A percentile compares a stretch with the other conserved stretches of the same genome.
phyloP scores from a whole-genome alignment of 2,329 filamentous ascomycete species.

The Apiospora koreana region DNA sequence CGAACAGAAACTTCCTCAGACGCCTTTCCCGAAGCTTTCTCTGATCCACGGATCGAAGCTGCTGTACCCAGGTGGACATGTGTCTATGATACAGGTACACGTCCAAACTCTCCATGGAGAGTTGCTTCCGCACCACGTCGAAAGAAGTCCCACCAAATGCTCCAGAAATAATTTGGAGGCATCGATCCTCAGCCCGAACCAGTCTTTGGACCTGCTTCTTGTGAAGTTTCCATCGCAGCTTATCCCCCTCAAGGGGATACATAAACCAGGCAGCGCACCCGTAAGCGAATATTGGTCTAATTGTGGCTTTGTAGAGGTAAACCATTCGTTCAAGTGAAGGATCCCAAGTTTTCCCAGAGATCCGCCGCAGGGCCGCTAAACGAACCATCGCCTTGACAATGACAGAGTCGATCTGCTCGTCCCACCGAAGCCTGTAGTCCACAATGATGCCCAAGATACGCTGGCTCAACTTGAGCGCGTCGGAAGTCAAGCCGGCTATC shows the following conservation, averaged over 20 bases:
- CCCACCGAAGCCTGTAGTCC: neutral
- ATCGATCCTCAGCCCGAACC: neutral
- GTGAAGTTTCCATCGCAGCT: neutral
- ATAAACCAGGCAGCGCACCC: neutral
- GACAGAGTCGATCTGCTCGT: neutral
- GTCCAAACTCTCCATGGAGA: neutral
- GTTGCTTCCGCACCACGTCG: neutral
- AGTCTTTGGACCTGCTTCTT: neutral
- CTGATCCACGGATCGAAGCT: neutral
- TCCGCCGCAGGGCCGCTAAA: neutral
- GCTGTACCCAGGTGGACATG: neutral
- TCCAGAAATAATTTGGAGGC: neutral
- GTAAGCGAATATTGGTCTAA: neutral
- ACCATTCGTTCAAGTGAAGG: neutral
- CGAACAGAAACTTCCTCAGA: too few species aligned
- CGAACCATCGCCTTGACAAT: neutral
- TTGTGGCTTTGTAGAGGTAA: neutral
- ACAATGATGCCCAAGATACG: neutral
- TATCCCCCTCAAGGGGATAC: neutral
- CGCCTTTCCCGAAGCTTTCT: neutral
- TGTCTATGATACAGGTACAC: neutral
- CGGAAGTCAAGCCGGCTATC: neutral
- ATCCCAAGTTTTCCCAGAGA: neutral
- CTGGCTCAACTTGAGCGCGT: neutral
- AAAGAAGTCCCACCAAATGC: neutral